A percentile compares a stretch with the other conserved stretches of the same genome.
phyloP scores from a whole-genome alignment of 129 eudicot genomes.

The Ambrosia trifida region DNA sequence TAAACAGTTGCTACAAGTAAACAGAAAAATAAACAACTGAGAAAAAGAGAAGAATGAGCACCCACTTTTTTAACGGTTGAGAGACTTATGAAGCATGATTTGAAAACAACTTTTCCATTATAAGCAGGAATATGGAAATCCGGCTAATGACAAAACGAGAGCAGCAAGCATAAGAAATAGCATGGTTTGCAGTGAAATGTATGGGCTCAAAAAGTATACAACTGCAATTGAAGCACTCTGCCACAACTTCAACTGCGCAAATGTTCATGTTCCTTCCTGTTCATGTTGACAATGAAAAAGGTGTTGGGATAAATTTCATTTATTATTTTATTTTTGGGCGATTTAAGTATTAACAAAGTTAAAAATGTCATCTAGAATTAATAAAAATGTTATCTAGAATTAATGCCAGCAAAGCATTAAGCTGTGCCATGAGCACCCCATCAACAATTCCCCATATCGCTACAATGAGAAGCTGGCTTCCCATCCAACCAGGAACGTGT shows the following conservation, averaged over 20 bases:
- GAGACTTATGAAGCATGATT: slow-evolving; percentile 14
- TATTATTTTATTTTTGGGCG: neutral
- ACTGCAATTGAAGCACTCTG: slow-evolving; percentile 87
- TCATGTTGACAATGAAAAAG: neutral
- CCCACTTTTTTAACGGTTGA: neutral
- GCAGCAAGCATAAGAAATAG: slow-evolving; percentile 59
- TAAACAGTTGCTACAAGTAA: slow-evolving; percentile 14
- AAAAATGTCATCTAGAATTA: too few species aligned
- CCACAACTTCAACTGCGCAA: slow-evolving; percentile 99
- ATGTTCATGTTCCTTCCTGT: slow-evolving; percentile 99
- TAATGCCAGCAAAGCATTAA: slow-evolving; percentile 87
- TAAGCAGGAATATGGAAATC: slow-evolving; percentile 59
- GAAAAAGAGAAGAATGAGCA: slow-evolving; percentile 21
- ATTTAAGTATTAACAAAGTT: neutral
- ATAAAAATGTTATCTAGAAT: slow-evolving; percentile 13
- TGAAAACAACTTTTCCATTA: slow-evolving; percentile 63
- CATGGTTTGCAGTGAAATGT: slow-evolving; percentile 71
- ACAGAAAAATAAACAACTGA: slow-evolving; percentile 16
- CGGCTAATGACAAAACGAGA: slow-evolving; percentile 52
- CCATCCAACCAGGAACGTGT: too few species aligned
- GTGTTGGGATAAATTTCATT: neutral
- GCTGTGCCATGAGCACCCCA: slow-evolving; percentile 89
- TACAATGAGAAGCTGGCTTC: slow-evolving; percentile 75
- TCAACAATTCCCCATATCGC: slow-evolving; percentile 93
- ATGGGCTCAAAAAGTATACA: slow-evolving; percentile 70